Evolutionary conservation across 1,284 basidiomycete species (phyloP), one percentile per base, ranked within the genome.

Genomic region (Ceratorhiza oryzae-sativae): DNA sequence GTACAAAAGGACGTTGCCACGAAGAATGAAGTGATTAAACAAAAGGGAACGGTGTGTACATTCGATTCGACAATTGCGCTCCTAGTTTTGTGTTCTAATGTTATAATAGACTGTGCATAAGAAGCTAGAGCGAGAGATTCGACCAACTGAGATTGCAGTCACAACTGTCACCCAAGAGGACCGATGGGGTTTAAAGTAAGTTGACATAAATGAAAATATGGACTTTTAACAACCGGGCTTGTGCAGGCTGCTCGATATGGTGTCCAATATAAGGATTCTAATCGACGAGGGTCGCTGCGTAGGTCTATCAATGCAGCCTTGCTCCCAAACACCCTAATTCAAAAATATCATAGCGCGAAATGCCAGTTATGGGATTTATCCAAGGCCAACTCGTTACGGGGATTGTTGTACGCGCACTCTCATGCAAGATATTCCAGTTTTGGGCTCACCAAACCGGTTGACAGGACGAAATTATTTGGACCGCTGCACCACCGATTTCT

Each of bases 111-210:
- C 83, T 27, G 83, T 96, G 0, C 95, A 97, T 80, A 90, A 91
- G 75, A 83, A 86, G 51, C 83, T 97, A 18, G 94, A 97, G 78
- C 83, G 84, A 23, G 90, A 94, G 77, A 82, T 95, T 10, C 85
- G 85, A 45, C 85, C 89, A 0, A 86, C 87, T 34, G 85, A 87
- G 72, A 77, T 91, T 9, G 46, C 79, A 12, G 84, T 94, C 1
- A 78, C 80, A 0, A 78, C 85, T 0, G 79, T 76, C 0, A 87
- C 85, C 0, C 74, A 80, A 0, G 91, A 93, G 78, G 92, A 94
- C 76, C 82, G 84, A 13, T 93, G 91, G 88, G 93, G 85, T 6
- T 77, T 92, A 65, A 83, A 88, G 88, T 88, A 78, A 68, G 83
- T 80, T 36, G 6, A 63, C 4, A 15, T 30, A n/a, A 18, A 12